These are phyloP conservation scores for Cardamine occulta DNA, from an alignment of 345 rosid species.

Conservation along the genomic window DNA sequence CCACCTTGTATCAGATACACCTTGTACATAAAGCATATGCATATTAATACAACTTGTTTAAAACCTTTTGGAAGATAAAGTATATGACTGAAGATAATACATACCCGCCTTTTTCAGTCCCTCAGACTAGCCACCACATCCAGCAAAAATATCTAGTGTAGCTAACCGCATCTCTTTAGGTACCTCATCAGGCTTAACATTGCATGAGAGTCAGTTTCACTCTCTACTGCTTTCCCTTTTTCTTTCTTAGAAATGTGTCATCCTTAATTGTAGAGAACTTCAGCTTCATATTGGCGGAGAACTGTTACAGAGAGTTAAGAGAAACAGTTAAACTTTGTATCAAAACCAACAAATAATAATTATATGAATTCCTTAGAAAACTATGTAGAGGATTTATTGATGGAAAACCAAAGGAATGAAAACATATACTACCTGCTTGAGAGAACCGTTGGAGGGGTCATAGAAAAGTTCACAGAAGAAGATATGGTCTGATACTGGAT, in stretches of 20 bases:
- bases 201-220: constrained; percentile 47
- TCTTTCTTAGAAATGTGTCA: constrained; percentile 62
- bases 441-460: constrained; percentile 71
- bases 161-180: constrained; percentile 49
- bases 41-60: constrained; percentile 9
- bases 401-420: neutral
- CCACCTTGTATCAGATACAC: constrained; percentile 75
- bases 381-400: neutral
- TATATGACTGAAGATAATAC: constrained; percentile 1
- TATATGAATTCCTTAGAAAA: neutral
- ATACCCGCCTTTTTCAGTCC: constrained; percentile 73
- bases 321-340: constrained; percentile 23
- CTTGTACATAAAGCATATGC: constrained; percentile 47
- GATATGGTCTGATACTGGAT: constrained; percentile 62
- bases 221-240: constrained; percentile 72
- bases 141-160: constrained; percentile 84
- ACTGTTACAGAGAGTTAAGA: constrained; percentile 47
- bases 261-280: constrained; percentile 53
- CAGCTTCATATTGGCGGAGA: constrained; percentile 61
- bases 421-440: constrained; percentile 64
- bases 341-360: neutral
- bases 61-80: neutral
- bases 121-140: constrained; percentile 86
- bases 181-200: constrained; percentile 47
- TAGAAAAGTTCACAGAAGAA: constrained; percentile 81